A percentile compares a stretch with the other conserved stretches of the same genome.
Evolutionary conservation across 2,329 filamentous ascomycete genomes (phyloP).

Genomic region (Alternaria consortialis): DNA sequence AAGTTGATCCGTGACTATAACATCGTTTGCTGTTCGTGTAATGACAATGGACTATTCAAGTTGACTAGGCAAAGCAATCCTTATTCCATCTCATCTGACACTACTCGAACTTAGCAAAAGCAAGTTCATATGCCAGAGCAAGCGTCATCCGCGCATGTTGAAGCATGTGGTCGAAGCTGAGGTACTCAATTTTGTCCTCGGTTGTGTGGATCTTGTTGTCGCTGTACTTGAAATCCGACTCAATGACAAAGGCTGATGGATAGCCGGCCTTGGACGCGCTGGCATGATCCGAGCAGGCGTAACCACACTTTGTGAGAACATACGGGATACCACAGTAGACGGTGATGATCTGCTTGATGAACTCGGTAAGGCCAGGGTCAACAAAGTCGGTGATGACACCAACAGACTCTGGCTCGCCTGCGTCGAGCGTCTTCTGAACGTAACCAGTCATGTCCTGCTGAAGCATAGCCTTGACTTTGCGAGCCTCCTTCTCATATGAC

Average conservation of each 20-base stretch:
- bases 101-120: slow-evolving; percentile 73
- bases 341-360: slow-evolving; percentile 88
- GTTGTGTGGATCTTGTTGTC: slow-evolving; percentile 76
- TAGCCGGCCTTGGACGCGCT: slow-evolving; percentile 78
- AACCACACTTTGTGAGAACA: slow-evolving; percentile 87
- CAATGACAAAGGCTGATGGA: slow-evolving; percentile 78
- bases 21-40: background rate
- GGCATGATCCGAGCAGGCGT: slow-evolving; percentile 81
- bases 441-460: slow-evolving; percentile 96
- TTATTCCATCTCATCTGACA: background rate
- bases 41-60: background rate
- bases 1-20: background rate
- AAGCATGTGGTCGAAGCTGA: slow-evolving; percentile 89
- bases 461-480: slow-evolving; percentile 92
- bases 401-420: slow-evolving; percentile 83
- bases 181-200: slow-evolving; percentile 74
- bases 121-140: slow-evolving; percentile 84
- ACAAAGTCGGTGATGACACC: slow-evolving; percentile 95
- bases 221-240: slow-evolving; percentile 71
- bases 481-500: slow-evolving; percentile 74
- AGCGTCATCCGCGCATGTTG: slow-evolving; percentile 88
- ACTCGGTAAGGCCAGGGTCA: slow-evolving; percentile 80
- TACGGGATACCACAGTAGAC: slow-evolving; percentile 90
- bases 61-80: background rate
- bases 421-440: slow-evolving; percentile 81